Percentiles rank a stretch among this genome's conserved stretches.
Conservation (phyloP, 805 yeast genomes). For the Zygoascus flipseniorum region DNA sequence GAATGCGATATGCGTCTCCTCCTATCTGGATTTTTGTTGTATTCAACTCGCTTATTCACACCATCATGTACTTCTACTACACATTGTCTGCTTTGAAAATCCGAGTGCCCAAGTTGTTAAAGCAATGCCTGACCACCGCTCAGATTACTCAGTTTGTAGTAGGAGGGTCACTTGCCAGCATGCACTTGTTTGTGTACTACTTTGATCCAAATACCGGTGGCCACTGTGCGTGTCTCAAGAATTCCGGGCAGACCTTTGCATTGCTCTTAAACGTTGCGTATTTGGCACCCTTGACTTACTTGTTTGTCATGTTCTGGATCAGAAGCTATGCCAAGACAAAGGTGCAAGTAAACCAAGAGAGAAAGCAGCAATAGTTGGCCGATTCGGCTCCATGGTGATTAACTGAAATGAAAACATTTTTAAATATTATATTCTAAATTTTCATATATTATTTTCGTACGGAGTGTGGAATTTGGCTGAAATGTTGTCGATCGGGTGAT, state of each 20-base stretch:
- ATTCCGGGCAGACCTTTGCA: slow-evolving; percentile 56
- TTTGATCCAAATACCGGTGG: slow-evolving; percentile 39
- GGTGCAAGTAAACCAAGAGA: background rate
- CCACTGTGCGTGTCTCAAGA: slow-evolving; percentile 43
- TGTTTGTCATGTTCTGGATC: slow-evolving; percentile 57
- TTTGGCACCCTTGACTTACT: slow-evolving; percentile 57
- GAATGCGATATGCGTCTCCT: slow-evolving; percentile 58
- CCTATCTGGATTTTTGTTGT: slow-evolving; percentile 78
- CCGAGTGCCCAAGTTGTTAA: slow-evolving; percentile 47
- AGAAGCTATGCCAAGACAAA: slow-evolving; percentile 26
- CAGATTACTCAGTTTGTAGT: slow-evolving; percentile 62
- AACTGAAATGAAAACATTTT: too few relatives aligned
- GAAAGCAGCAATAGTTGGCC: background rate
- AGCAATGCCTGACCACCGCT: slow-evolving; percentile 52
- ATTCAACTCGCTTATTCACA: slow-evolving; percentile 70
- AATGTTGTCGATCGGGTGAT: too few relatives aligned
- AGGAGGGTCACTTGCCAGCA: slow-evolving; percentile 61
- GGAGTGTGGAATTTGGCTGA: too few relatives aligned
- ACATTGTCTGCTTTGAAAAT: slow-evolving; percentile 51
- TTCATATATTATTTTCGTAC: too few relatives aligned
- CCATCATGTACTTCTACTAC: slow-evolving; percentile 66
- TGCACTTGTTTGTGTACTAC: slow-evolving; percentile 54
- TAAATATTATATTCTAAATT: too few relatives aligned
- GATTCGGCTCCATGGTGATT: too few relatives aligned
- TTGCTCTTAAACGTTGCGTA: slow-evolving; percentile 53